phyloP scores from a whole-genome alignment of 2,329 filamentous ascomycete genomes.

The Penicillium concentricum region DNA sequence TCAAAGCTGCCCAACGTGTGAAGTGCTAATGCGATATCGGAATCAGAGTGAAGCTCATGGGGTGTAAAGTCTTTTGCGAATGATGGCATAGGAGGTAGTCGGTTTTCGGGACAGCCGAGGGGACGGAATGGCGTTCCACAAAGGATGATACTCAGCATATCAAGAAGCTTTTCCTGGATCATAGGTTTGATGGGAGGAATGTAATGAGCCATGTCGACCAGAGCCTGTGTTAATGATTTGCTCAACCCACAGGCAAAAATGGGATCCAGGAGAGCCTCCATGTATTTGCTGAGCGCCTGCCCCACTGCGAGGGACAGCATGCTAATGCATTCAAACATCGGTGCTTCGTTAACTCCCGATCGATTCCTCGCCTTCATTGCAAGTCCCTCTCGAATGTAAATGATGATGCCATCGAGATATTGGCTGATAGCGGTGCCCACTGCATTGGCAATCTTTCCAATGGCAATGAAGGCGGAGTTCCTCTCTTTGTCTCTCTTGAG shows the following conservation, averaged over 20 bases:
- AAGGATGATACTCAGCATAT: conserved; percentile 91
- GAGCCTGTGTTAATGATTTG: conserved; percentile 86
- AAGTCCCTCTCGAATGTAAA: conserved; percentile 88
- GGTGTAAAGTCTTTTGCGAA: conserved; percentile 86
- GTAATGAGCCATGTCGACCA: conserved; percentile 98
- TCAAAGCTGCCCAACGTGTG: conserved; percentile 98
- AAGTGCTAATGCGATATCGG: conserved; percentile 87
- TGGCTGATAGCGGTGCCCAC: conserved; percentile 93
- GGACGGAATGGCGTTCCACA: conserved; percentile 91
- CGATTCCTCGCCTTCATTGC: conserved; percentile 72
- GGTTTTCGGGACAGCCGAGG: conserved; percentile 84
- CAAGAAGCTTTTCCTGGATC: conserved; percentile 89
- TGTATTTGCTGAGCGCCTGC: conserved; percentile 96
- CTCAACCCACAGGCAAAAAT: conserved; percentile 97
- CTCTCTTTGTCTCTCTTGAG: conserved; percentile 93
- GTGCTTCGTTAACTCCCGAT: conserved; percentile 59
- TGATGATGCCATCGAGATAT: conserved; percentile 89
- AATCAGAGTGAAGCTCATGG: conserved; percentile 75
- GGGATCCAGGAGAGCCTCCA: conserved; percentile 90
- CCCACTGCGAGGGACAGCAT: conserved; percentile 93
- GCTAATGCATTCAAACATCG: conserved; percentile 97
- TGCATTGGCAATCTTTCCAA: conserved; percentile 93
- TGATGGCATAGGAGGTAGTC: conserved; percentile 75
- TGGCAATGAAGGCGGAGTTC: conserved; percentile 91
- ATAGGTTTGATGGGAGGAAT: conserved; percentile 90